Conservation (phyloP, 495 filamentous ascomycete genomes). For the Lasiosphaeriaceae sp. region DNA sequence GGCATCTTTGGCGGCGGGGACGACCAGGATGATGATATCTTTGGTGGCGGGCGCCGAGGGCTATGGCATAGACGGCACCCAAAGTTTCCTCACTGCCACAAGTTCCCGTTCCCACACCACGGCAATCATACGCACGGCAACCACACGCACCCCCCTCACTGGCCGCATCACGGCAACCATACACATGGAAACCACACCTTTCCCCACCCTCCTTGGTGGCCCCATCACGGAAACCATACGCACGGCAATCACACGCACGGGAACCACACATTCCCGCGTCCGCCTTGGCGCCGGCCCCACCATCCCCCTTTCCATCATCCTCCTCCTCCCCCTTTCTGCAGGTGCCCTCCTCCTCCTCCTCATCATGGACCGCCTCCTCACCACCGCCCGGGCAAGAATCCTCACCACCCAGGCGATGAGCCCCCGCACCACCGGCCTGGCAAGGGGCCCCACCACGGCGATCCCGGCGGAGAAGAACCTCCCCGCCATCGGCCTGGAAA, state of each 20-base stretch:
- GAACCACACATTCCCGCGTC: slow-evolving; percentile 18
- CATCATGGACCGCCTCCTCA: background rate
- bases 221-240: slow-evolving; percentile 19
- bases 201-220: slow-evolving; percentile 7
- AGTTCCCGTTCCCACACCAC: slow-evolving; percentile 9
- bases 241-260: slow-evolving; percentile 13
- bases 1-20: slow-evolving; percentile 18
- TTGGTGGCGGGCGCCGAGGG: slow-evolving; percentile 10
- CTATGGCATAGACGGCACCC: slow-evolving; percentile 11
- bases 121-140: slow-evolving; percentile 18
- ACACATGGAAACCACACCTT: slow-evolving; percentile 12
- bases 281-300: slow-evolving; percentile 18
- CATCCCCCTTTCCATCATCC: slow-evolving; percentile 15
- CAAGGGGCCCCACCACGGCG: background rate
- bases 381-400: background rate
- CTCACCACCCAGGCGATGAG: background rate
- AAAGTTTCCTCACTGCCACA: background rate
- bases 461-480: background rate
- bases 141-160: slow-evolving; percentile 16
- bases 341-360: slow-evolving; percentile 14
- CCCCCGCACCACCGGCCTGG: background rate
- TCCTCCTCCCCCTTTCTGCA: slow-evolving; percentile 20
- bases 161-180: slow-evolving; percentile 17
- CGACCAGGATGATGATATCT: slow-evolving; percentile 7
- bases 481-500: background rate